Evolutionary conservation across 1,284 basidiomycete genomes (phyloP).

Genomic region (Coniferiporia weirii): DNA sequence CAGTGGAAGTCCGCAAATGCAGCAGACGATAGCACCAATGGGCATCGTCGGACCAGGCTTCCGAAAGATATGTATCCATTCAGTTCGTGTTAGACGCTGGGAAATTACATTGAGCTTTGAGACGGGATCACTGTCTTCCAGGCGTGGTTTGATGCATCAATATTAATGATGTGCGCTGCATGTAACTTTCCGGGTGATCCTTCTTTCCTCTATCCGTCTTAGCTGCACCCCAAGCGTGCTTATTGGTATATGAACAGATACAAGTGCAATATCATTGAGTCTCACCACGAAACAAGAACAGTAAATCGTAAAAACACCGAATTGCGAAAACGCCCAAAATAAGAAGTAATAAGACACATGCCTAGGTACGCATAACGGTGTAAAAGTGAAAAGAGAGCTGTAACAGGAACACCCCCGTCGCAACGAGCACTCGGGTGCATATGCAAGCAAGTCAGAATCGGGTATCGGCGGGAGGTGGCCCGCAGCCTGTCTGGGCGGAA

Average conservation of each 20-base stretch:
- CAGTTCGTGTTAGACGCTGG: background rate
- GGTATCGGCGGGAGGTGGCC: constrained; percentile 18
- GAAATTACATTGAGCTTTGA: background rate
- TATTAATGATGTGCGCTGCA: background rate
- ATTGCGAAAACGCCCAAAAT: background rate
- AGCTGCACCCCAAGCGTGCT: background rate
- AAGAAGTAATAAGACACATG: background rate
- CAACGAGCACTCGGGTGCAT: background rate
- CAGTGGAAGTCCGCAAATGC: too few relatives aligned
- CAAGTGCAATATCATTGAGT: background rate
- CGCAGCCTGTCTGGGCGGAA: constrained; percentile 14
- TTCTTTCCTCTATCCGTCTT: background rate
- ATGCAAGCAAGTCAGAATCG: background rate
- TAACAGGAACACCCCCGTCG: background rate
- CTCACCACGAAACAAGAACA: background rate
- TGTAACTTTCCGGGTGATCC: too few relatives aligned
- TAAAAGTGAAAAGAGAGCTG: background rate
- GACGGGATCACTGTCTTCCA: background rate
- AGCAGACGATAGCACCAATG: background rate
- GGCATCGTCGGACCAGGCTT: background rate
- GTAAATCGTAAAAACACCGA: background rate
- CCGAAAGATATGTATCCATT: background rate
- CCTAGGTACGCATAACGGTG: background rate
- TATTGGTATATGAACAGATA: background rate
- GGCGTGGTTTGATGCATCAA: background rate